These are phyloP conservation scores for Pseudocercospora pini-densiflorae DNA, from an alignment of 2,329 filamentous ascomycete species.

Conservation along the genomic window DNA sequence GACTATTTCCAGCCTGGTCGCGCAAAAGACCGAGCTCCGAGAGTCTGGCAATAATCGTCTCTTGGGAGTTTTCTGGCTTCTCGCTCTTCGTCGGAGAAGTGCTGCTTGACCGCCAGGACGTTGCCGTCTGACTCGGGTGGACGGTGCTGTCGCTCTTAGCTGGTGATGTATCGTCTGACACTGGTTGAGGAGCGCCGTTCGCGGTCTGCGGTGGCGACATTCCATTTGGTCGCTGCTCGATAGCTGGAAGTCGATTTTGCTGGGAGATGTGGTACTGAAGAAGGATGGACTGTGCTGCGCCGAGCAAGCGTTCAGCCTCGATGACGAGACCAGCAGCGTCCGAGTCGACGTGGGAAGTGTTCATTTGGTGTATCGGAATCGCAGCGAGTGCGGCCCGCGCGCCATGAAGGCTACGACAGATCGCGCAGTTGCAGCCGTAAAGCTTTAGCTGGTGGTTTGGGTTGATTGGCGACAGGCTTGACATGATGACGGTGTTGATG, in stretches of 20 bases:
- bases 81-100: slow-evolving; percentile 3
- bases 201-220: background rate
- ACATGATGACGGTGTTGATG: slow-evolving; percentile 6
- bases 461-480: slow-evolving; percentile 8
- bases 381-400: slow-evolving; percentile 10
- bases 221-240: background rate
- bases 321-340: slow-evolving; percentile 15
- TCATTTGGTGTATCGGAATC: slow-evolving; percentile 11
- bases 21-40: slow-evolving; percentile 26
- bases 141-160: slow-evolving; percentile 5
- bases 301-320: slow-evolving; percentile 14
- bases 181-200: background rate
- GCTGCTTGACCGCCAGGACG: slow-evolving; percentile 1
- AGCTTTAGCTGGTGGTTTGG: background rate
- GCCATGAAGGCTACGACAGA: slow-evolving; percentile 15
- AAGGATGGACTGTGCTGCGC: slow-evolving; percentile 12
- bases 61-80: slow-evolving; percentile 12
- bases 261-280: slow-evolving; percentile 10
- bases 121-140: background rate
- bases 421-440: slow-evolving; percentile 14
- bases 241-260: background rate
- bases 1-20: slow-evolving; percentile 2
- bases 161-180: background rate
- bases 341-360: background rate
- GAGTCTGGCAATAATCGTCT: slow-evolving; percentile 11